A percentile compares a stretch with the other conserved stretches of the same genome.
Evolutionary conservation across 441 rosid genomes (phyloP).

Genomic region (Manihot esculenta): DNA sequence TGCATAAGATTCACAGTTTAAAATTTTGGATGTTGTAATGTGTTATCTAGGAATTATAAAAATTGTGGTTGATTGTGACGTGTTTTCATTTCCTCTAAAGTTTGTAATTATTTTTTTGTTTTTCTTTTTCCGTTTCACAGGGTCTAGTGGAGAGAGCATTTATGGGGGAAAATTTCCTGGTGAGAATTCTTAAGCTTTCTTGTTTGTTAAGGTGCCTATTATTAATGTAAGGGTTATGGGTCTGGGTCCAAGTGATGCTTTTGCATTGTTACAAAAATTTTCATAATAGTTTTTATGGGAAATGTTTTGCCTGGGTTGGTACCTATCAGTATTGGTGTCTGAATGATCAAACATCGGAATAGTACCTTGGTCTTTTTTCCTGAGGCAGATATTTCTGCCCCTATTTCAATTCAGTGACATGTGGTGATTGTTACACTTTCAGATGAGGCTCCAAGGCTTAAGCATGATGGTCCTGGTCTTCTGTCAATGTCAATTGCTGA

Average conservation of each 20-base stretch:
- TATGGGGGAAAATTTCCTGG: conserved; percentile 86
- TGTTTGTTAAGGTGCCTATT: conserved; percentile 6
- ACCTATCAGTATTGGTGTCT: not conserved
- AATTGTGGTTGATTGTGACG: not conserved
- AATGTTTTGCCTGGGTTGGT: not conserved
- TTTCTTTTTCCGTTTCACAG: conserved; percentile 40
- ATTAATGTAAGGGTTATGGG: not conserved
- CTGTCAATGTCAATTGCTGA: conserved; percentile 77
- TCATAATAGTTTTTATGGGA: not conserved
- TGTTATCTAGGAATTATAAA: not conserved
- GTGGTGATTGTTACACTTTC: conserved; percentile 25
- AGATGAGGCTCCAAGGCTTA: conserved; percentile 83
- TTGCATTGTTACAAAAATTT: not conserved
- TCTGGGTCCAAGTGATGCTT: not conserved
- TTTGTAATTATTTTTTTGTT: not conserved
- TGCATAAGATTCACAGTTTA: not conserved
- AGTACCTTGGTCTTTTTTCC: not conserved
- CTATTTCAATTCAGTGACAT: conserved; percentile 7
- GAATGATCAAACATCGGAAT: not conserved
- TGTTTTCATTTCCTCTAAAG: not conserved
- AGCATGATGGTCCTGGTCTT: conserved; percentile 84
- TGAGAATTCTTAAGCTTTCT: conserved; percentile 32
- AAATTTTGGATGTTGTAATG: not conserved
- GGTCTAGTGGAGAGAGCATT: conserved; percentile 90
- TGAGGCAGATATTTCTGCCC: not conserved